Base-by-base conservation (phyloP, 2,329 filamentous ascomycete species). In the Chaetomium globosum region DNA sequence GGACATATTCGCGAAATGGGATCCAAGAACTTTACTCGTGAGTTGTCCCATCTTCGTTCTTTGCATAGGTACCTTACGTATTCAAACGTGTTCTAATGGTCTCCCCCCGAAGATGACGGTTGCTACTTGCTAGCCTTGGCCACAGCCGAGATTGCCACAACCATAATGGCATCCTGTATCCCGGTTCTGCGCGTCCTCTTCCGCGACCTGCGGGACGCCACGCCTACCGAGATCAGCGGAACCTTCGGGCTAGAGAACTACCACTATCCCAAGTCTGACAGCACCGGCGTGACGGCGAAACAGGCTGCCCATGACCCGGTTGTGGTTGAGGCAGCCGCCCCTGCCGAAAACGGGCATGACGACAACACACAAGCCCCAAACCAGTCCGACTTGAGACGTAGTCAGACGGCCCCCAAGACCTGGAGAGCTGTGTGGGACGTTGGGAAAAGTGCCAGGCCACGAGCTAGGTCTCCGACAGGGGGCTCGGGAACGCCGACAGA, bases 111-210 rank as follows among this genome's bases (percentile, higher is more conserved):
- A 52, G 59, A 65, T 36, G 64, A 68, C 3, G 54, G 57, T 0
- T 33, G 39, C 23, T 26, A 23, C 31, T 28, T 63, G 46, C 23
- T 70, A 3, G 58, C 68, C n/a, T 72, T 70, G 69, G 63, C 68
- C 1, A 59, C 66, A 5, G 69, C 70, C n/a, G 70, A 70, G 55
- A 64, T 67, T 8, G 61, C 52, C 8, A 67, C 67, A 2, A 72
- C 70, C 28, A 70, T 71, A 46, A 69, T 71, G 55, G 69, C 70
- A 19, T 61, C 67, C 16, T 72, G 67, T 59, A 71, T 71, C 21
- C 70, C 70, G 26, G 64, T 70, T 6, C 46, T 67, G 39, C 58
- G 67, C 10, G 65, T 63, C 7, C 39, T 68, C 4, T 63, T 66
- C 52, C 55, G 59, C 9, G 55, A 63, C 46, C 54, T 68, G 8